Evolutionary conservation across 139 green algal species (phyloP).

Genomic region (Chlamydomonas schloesseri): DNA sequence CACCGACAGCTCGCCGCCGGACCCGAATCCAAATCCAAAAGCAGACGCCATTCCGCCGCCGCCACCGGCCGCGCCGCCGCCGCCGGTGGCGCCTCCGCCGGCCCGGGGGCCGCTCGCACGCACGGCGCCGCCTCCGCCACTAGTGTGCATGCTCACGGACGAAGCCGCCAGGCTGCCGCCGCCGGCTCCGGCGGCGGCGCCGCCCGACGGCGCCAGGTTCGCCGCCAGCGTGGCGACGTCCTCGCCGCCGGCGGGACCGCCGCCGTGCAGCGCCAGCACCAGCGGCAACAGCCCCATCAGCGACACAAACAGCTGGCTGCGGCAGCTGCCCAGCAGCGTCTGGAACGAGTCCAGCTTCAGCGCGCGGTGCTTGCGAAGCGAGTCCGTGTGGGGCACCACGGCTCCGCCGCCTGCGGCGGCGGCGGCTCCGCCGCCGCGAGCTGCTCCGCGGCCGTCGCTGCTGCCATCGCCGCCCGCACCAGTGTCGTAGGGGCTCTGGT

Average conservation of each 20-base stretch:
- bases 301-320: conserved; percentile 77
- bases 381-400: conserved; percentile 44
- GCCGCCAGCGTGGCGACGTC: conserved; percentile 16
- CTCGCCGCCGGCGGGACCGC: neutral
- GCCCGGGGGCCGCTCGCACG: neutral
- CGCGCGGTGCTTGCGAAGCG: conserved; percentile 38
- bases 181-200: neutral
- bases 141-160: too few relatives aligned
- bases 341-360: conserved; percentile 61
- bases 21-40: neutral
- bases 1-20: neutral
- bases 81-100: too few relatives aligned
- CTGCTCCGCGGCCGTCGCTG: neutral
- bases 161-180: neutral
- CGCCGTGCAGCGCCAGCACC: conserved; percentile 73
- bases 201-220: neutral
- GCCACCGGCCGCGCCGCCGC: neutral
- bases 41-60: neutral
- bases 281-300: conserved; percentile 81
- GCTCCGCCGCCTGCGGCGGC: too few relatives aligned
- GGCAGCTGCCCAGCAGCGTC: conserved; percentile 75
- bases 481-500: neutral
- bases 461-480: neutral
- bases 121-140: too few relatives aligned
- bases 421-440: neutral